Base-by-base conservation (phyloP, 257 asterid species). In the Solanum rostratum region DNA sequence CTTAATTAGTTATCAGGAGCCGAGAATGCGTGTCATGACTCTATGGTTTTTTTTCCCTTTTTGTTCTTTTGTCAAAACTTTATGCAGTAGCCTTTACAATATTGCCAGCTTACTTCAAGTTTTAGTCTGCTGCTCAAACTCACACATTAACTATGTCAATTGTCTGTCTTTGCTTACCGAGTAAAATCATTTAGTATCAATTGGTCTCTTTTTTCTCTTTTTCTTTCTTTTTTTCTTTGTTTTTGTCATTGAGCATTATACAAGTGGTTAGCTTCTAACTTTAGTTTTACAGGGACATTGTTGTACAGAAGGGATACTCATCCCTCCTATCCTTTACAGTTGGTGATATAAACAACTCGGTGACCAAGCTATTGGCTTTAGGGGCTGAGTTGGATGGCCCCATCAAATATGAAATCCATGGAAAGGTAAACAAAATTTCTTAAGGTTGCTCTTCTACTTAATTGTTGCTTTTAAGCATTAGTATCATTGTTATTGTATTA, bases 341-440 rank as follows among this genome's bases (percentile, higher is more conserved):
- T 76, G 73, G 91, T 22, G 98, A 96, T 86, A 93, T 95, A 84
- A 94, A 91, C 81, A 90, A 87, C 80, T 91, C 97, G 1, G 98
- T 94, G 83, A 80, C 97, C 18, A 96, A 96, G 80, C 91, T 95
- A 84, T 91, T 96, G 93, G 88, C 93, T 65, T 90, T 94, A 84
- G 98, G 99, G 11, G 99, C 99, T 24, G 97, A 96, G 90, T 85
- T 96, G 88, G 99, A 96, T 87, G 99, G 99, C 79, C 97, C 95
- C 22, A 93, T 96, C 80, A 96, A 92, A 89, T 88, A 96, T 85
- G 98, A 94, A 91, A 84, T 92, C 86, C 98, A 96, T 88, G 99
- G 99, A 55, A 96, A 96, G 98, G 99, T 96, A 89, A 74, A 57
- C 85, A 9, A n/a, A n/a, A 41, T 27, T 46, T 46, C 24, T 14